These are phyloP conservation scores for Venturia pyrina DNA, from an alignment of 2,329 filamentous ascomycete genomes.

Conservation along the genomic window DNA sequence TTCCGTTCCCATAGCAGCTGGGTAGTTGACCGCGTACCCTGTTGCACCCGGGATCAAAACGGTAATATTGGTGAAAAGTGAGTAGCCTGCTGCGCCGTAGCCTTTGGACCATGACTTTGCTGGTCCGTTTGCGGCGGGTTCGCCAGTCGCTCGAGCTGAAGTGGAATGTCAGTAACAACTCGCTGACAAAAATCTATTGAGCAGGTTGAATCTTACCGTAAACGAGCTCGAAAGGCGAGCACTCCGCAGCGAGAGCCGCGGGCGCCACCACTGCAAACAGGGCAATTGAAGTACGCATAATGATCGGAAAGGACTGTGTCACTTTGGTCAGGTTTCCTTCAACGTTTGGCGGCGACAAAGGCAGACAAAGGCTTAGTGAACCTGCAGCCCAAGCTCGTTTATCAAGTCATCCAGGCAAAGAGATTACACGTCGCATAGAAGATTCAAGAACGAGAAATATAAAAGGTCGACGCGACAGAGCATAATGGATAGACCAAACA, in stretches of 20 bases:
- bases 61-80: conserved; percentile 20
- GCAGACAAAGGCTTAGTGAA: too few species aligned
- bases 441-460: neutral
- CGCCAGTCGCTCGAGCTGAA: conserved; percentile 10
- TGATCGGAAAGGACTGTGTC: neutral
- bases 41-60: conserved; percentile 28
- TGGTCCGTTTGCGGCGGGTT: neutral
- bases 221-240: conserved; percentile 8
- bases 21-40: conserved; percentile 12
- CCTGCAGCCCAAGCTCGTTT: neutral
- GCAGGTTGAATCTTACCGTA: conserved; percentile 4
- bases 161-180: neutral
- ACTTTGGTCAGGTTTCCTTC: neutral
- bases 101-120: conserved; percentile 8
- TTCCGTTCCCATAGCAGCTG: conserved; percentile 1
- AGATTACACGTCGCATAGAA: neutral
- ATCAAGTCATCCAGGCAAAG: neutral
- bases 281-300: conserved; percentile 7
- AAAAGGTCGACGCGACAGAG: neutral
- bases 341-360: neutral
- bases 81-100: conserved; percentile 12
- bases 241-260: neutral
- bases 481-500: neutral
- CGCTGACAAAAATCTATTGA: too few species aligned
- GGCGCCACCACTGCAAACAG: neutral